These are phyloP conservation scores for Aphanocladium album DNA, from an alignment of 2,329 filamentous ascomycete genomes.

Conservation along the genomic window DNA sequence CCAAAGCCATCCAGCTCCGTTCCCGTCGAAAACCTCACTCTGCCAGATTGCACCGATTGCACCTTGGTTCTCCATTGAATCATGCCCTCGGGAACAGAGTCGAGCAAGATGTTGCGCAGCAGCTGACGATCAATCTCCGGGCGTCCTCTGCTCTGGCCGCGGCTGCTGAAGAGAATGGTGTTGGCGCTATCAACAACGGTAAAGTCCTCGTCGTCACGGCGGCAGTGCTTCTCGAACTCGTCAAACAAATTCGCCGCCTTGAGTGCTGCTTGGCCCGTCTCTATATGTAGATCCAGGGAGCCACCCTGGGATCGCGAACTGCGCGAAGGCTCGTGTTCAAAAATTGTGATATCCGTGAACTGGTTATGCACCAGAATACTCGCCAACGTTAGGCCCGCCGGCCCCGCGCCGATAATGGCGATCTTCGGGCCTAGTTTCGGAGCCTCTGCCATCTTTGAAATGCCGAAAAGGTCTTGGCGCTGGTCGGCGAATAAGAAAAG, in stretches of 20 bases:
- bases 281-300: not conserved
- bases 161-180: slow-evolving; percentile 26
- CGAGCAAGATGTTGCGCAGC: slow-evolving; percentile 36
- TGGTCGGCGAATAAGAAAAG: no score
- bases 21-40: slow-evolving; percentile 6
- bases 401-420: not conserved
- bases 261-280: slow-evolving; percentile 33
- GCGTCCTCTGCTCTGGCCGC: slow-evolving; percentile 15
- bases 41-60: not conserved
- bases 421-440: not conserved
- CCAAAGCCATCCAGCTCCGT: slow-evolving; percentile 34
- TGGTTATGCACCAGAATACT: not conserved
- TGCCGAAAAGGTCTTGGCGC: not conserved
- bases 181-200: slow-evolving; percentile 30
- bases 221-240: slow-evolving; percentile 44
- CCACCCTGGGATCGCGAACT: not conserved
- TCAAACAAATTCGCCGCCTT: slow-evolving; percentile 45
- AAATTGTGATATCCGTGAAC: not conserved
- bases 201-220: slow-evolving; percentile 35
- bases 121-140: slow-evolving; percentile 39
- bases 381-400: not conserved
- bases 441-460: not conserved
- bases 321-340: not conserved
- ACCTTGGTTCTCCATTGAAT: slow-evolving; percentile 35
- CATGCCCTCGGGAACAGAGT: slow-evolving; percentile 35